Conservation (phyloP, 2,329 filamentous ascomycete species). For the Hirsutella rhossiliensis region DNA sequence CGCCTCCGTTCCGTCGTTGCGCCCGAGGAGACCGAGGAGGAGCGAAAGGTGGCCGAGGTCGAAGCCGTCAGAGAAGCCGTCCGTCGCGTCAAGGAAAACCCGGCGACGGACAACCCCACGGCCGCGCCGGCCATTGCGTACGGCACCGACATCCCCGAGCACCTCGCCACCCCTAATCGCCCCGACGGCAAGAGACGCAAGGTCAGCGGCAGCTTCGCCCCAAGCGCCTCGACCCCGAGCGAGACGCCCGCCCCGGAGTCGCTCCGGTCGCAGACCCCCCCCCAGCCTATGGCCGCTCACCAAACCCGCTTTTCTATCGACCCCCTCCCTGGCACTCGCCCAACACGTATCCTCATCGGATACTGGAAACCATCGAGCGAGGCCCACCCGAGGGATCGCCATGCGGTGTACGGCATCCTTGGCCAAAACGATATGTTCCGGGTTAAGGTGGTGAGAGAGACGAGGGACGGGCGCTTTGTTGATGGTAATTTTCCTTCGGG, state of each 20-base stretch:
- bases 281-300: conserved; percentile 8
- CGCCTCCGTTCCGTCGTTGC: conserved; percentile 32
- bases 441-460: conserved; percentile 48
- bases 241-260: conserved; percentile 3
- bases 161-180: conserved; percentile 18
- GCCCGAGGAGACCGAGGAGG: conserved; percentile 23
- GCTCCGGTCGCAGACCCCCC: conserved; percentile 7
- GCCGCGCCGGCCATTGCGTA: conserved; percentile 36
- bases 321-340: conserved; percentile 38
- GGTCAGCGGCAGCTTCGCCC: conserved; percentile 22
- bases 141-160: conserved; percentile 34
- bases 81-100: conserved; percentile 28
- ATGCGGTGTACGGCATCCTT: conserved; percentile 51
- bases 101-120: conserved; percentile 28
- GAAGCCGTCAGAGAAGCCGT: conserved; percentile 35
- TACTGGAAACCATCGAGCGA: conserved; percentile 46
- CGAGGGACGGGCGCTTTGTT: conserved; percentile 44
- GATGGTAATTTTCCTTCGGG: conserved; percentile 49
- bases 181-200: conserved; percentile 37
- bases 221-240: conserved; percentile 16
- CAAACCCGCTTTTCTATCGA: conserved; percentile 18
- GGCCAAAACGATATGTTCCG: conserved; percentile 53
- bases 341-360: conserved; percentile 45
- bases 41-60: conserved; percentile 24
- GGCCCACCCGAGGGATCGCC: conserved; percentile 33